phyloP scores from a whole-genome alignment of 192 early-diverging fungal species.

The Coemansia sp. region DNA sequence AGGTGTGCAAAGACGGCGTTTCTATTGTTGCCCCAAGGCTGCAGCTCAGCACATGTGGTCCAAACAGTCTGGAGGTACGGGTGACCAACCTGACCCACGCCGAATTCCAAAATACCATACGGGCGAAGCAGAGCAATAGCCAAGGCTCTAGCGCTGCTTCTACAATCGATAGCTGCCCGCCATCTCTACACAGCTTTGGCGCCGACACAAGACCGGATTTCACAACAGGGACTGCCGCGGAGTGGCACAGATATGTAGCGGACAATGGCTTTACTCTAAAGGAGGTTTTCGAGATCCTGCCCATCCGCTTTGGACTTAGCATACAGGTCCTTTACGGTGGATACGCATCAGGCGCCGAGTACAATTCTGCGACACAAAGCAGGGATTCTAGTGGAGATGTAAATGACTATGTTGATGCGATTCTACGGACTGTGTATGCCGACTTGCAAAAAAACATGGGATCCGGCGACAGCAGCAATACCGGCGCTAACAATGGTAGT shows the following conservation, averaged over 20 bases:
- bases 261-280: slow-evolving; percentile 43
- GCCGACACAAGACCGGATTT: slow-evolving; percentile 14
- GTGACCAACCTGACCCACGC: slow-evolving; percentile 49
- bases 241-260: slow-evolving; percentile 41
- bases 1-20: slow-evolving; percentile 82
- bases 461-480: slow-evolving; percentile 7
- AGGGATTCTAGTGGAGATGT: slow-evolving; percentile 49
- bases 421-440: slow-evolving; percentile 86
- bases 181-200: slow-evolving; percentile 2
- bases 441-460: slow-evolving; percentile 47
- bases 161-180: background rate
- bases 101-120: slow-evolving; percentile 53
- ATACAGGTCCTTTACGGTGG: slow-evolving; percentile 82
- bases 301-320: slow-evolving; percentile 73
- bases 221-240: slow-evolving; percentile 23
- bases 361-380: background rate
- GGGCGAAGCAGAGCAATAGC: background rate
- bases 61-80: slow-evolving; percentile 31
- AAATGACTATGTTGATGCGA: slow-evolving; percentile 84
- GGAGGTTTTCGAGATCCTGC: slow-evolving; percentile 57
- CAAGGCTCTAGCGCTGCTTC: background rate
- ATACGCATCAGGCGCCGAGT: background rate
- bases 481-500: slow-evolving; percentile 13
- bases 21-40: slow-evolving; percentile 79
- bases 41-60: slow-evolving; percentile 39